phyloP scores from a whole-genome alignment of 2,329 filamentous ascomycete species.

The Curvularia sp. region DNA sequence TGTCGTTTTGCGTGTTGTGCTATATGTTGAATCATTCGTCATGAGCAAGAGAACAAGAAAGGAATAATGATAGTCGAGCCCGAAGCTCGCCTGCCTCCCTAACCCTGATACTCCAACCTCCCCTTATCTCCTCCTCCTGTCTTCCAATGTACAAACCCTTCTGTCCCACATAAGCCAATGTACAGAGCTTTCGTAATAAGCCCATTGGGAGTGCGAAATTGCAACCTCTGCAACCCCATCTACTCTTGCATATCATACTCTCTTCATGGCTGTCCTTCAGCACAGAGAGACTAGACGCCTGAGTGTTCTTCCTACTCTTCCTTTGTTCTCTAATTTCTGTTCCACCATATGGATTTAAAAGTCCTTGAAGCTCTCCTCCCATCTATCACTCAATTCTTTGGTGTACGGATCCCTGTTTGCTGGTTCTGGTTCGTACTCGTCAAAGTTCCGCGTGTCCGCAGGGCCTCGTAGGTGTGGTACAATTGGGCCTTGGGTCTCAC shows the following conservation, averaged over 20 bases:
- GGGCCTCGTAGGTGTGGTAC: constrained; percentile 75
- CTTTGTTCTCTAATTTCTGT: not conserved
- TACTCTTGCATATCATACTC: not conserved
- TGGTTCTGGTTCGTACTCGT: constrained; percentile 81
- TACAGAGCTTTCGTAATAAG: not conserved
- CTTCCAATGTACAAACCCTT: not conserved
- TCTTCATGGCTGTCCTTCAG: not conserved
- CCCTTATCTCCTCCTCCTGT: not conserved
- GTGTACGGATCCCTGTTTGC: constrained; percentile 71
- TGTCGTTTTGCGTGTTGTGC: too few species aligned
- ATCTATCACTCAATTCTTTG: constrained; percentile 71
- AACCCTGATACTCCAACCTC: too few species aligned
- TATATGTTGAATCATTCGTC: too few species aligned
- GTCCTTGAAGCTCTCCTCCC: constrained; percentile 74
- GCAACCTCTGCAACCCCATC: not conserved
- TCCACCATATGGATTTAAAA: constrained; percentile 60
- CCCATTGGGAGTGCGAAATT: not conserved
- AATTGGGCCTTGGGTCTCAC: constrained; percentile 72
- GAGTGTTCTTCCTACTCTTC: not conserved
- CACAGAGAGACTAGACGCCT: not conserved
- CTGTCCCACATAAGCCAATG: not conserved
- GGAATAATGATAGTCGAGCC: too few species aligned
- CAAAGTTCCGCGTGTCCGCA: constrained; percentile 81
- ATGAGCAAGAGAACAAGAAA: too few species aligned
- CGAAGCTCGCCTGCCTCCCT: too few species aligned